Percentiles rank a stretch among this genome's conserved stretches.
Evolutionary conservation across 176 grass and related monocot species (phyloP).

Genomic region (Triticum dicoccoides): DNA sequence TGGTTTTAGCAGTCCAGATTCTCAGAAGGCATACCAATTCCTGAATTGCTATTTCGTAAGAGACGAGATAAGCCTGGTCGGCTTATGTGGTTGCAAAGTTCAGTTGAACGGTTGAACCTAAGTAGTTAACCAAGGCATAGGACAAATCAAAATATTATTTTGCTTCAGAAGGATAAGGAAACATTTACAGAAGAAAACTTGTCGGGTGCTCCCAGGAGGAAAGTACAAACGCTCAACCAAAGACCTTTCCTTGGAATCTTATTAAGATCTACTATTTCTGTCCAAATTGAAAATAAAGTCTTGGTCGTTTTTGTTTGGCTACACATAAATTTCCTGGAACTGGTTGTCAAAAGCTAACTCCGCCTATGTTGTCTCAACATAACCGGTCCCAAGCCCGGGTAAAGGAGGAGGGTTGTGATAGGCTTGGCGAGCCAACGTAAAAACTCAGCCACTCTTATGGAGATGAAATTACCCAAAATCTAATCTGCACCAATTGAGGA

Average conservation of each 20-base stretch:
- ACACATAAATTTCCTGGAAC: background rate
- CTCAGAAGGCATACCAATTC: background rate
- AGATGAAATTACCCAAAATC: no score
- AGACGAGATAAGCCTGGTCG: background rate
- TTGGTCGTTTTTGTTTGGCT: background rate
- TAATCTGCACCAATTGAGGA: no score
- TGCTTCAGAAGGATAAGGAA: background rate
- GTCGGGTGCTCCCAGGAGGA: background rate
- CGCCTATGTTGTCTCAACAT: no score
- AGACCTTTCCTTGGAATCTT: background rate
- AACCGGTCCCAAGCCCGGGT: no score
- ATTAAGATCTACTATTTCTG: background rate
- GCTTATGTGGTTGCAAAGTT: background rate
- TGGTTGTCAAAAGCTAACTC: background rate
- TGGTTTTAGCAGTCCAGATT: background rate
- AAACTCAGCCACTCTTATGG: no score
- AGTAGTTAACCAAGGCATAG: background rate
- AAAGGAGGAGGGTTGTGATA: no score
- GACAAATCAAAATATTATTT: conserved; percentile 5
- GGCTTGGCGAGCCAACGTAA: no score
- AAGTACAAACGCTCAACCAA: background rate
- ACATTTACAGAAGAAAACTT: background rate
- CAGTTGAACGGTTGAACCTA: background rate
- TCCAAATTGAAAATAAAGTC: background rate
- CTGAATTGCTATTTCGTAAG: background rate